A percentile compares a stretch with the other conserved stretches of the same genome.
Evolutionary conservation across 345 rosid genomes (phyloP).

Genomic region (Cochlearia excelsa): DNA sequence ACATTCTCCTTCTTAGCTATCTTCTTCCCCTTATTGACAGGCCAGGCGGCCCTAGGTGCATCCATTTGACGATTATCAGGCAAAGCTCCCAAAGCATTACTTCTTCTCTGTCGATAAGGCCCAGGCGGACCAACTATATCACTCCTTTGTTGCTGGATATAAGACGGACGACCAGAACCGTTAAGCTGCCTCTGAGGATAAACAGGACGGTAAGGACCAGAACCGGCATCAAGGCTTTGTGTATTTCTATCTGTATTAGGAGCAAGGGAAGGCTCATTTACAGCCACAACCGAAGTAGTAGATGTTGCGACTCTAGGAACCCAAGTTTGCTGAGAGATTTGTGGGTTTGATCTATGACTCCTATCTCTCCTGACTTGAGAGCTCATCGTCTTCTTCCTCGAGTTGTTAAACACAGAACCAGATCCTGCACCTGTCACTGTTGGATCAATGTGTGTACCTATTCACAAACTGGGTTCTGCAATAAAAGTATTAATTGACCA

Average conservation of each 20-base stretch:
- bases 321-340: constrained; percentile 59
- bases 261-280: constrained; percentile 27
- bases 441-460: constrained; percentile 7
- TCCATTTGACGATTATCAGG: constrained; percentile 39
- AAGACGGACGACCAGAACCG: not conserved
- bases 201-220: constrained; percentile 16
- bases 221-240: constrained; percentile 12
- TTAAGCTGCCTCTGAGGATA: constrained; percentile 19
- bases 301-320: constrained; percentile 52
- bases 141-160: constrained; percentile 31
- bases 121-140: constrained; percentile 13
- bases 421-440: constrained; percentile 20
- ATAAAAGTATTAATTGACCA: not conserved
- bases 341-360: constrained; percentile 35
- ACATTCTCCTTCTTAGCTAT: constrained; percentile 34
- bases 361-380: constrained; percentile 52
- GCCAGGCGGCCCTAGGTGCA: constrained; percentile 35
- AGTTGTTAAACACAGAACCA: constrained; percentile 25
- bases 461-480: not conserved
- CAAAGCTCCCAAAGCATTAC: constrained; percentile 27
- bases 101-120: constrained; percentile 39
- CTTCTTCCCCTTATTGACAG: constrained; percentile 42
- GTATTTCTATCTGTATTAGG: constrained; percentile 25
- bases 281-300: constrained; percentile 24
- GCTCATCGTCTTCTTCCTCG: constrained; percentile 48